phyloP scores from a whole-genome alignment of 345 rosid genomes.

The Camelina hispida region DNA sequence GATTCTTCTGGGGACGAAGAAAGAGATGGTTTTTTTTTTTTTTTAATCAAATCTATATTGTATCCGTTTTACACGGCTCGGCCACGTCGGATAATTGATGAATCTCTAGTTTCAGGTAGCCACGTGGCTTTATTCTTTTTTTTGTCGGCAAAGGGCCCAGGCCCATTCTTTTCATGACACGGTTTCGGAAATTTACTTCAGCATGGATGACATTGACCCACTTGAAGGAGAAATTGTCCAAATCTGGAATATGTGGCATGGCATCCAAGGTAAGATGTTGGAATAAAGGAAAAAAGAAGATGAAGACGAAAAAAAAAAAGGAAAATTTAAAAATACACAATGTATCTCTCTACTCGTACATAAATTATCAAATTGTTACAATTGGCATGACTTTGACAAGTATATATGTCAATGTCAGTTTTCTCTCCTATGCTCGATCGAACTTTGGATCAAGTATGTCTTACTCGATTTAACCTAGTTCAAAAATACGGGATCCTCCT shows the following conservation, averaged over 20 bases:
- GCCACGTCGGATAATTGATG: constrained; percentile 41
- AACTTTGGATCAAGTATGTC: neutral
- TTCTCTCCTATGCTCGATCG: neutral
- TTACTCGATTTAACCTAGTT: neutral
- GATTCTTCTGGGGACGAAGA: constrained; percentile 31
- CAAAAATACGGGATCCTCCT: neutral
- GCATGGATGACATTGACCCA: constrained; percentile 31
- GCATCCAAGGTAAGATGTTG: too few relatives aligned
- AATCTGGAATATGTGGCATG: neutral
- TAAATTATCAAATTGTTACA: too few relatives aligned
- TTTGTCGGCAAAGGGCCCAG: constrained; percentile 41
- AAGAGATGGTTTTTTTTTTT: constrained; percentile 20
- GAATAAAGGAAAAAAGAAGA: too few relatives aligned
- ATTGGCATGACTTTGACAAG: neutral
- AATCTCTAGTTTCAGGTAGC: neutral
- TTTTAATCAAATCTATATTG: neutral
- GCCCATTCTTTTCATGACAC: constrained; percentile 34
- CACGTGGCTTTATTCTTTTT: constrained; percentile 22
- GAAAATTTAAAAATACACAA: too few relatives aligned
- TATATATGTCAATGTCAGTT: neutral
- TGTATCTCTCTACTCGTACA: too few relatives aligned
- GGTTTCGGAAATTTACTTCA: neutral
- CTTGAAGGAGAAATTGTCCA: neutral
- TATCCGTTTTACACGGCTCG: constrained; percentile 17
- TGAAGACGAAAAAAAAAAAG: too few relatives aligned